Evolutionary conservation across 1,139 yeast species (phyloP), one percentile per base, ranked within the genome.

Genomic region (Yamadazyma aaseri): DNA sequence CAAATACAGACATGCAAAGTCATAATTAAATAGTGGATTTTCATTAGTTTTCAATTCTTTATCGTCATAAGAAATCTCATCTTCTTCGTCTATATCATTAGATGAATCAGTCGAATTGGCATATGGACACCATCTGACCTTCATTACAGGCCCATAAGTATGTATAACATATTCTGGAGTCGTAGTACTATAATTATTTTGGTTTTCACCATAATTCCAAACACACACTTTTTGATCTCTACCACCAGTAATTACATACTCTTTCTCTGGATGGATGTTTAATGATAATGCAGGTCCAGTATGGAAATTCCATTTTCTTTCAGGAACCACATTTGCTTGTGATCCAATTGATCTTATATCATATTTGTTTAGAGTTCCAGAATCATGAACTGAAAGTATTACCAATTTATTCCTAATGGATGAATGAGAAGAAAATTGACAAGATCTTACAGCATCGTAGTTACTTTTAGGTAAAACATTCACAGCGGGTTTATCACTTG

Each of bases 191-290:
- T 40, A 41, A 23, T 37, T 37, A 4, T 29, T 24, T 8, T 32
- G 30, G 10, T 50, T 35, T 9, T 68, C 73, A 3, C 65, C 57
- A 44, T 63, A 70, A 51, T 84, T 84, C 90, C 95, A 87, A 1
- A 86, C 76, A 44, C 86, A 87, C 28, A 86, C 70, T 44, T 81
- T 82, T 43, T 79, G 86, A 58, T 92, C 99, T 47, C 97, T 70
- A 8, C 98, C 98, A 13, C 97, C 97, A 9, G 96, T 86, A 2
- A 83, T 81, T 12, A 92, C 76, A 49, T 81, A 86, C 45, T 89
- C 96, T 26, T 73, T 61, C 31, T 80, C 83, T 0, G 95, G 95
- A 51, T 90, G 96, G 79, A 96, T 89, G 51, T 86, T 89, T 7
- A 92, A 60, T 2, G 95, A 79, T 14, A 90, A 65, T 0, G 96